Base-by-base conservation (phyloP, 2,329 filamentous ascomycete genomes). In the Aspergillus glaucus region DNA sequence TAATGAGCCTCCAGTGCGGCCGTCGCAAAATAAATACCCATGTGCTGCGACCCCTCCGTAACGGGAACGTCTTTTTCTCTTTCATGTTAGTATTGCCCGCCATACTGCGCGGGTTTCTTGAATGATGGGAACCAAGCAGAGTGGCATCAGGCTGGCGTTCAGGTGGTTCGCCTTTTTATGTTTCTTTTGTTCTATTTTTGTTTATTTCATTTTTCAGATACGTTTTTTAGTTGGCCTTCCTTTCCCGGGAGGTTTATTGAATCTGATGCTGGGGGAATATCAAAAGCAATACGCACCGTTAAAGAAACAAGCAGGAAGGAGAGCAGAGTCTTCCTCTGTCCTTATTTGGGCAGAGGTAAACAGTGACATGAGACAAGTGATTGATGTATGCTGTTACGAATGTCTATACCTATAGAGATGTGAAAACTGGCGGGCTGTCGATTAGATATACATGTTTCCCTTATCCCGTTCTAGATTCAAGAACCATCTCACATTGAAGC, bases 1-100 rank as follows among this genome's bases (percentile, higher is more conserved):
- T 30, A 30, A 30, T 12, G 10, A 12, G 10, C 4, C 17, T 54
- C 41, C 45, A 73, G 74, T 61, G 68, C 74, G 51, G 74, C 75
- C 52, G 75, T 77, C 61, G 75, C 75, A 47, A 77, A 76, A 69
- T 77, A 70, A 67, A 60, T 50, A 44, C 43, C 50, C 48, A 57
- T 57, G 57, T 59, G 50, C 50, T 60, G 26, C 9, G 26, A 30
- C 26, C 26, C 26, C 26, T 55, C 56, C 59, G 55, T 54, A 53
- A 52, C 55, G 56, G 56, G 58, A 56, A 57, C 50, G 52, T 62
- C 55, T 53, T 63, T 56, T 62, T 61, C 58, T 52, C 61, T 59
- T 58, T 63, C 60, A 58, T 61, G 56, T 61, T 65, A 60, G 56
- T 66, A 59, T 60, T 59, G 52, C 58, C 59, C 52, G 54, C 57